Conservation (phyloP, 1,139 yeast species). For the Oligophagozyma castellii region DNA sequence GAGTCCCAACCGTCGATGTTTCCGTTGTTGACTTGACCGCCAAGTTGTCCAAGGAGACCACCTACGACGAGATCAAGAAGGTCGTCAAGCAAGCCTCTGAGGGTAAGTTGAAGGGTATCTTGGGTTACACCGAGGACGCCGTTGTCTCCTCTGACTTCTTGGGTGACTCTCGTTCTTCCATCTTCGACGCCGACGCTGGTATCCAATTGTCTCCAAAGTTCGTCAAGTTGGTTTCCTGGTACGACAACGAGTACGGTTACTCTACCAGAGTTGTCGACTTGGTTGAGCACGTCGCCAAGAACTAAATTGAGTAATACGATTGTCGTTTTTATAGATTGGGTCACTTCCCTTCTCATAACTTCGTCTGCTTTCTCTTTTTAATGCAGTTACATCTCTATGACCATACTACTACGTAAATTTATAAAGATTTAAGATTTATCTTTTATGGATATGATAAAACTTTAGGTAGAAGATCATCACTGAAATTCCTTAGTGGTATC, state of each 20-base stretch:
- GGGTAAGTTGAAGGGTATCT: slow-evolving; percentile 58
- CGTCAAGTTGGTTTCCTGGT: slow-evolving; percentile 78
- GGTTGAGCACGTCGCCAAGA: slow-evolving; percentile 33
- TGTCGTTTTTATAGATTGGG: too few species aligned
- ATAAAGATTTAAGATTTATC: too few species aligned
- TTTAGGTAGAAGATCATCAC: too few species aligned
- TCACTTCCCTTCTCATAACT: too few species aligned
- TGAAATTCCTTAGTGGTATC: too few species aligned
- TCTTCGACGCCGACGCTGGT: slow-evolving; percentile 73
- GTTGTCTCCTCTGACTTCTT: slow-evolving; percentile 79
- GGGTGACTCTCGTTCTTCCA: slow-evolving; percentile 62
- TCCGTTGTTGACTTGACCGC: slow-evolving; percentile 68
- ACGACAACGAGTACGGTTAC: slow-evolving; percentile 85
- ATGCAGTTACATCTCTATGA: too few species aligned
- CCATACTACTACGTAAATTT: too few species aligned
- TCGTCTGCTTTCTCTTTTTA: too few species aligned
- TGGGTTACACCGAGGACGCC: slow-evolving; percentile 77
- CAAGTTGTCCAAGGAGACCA: slow-evolving; percentile 53
- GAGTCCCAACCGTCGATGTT: slow-evolving; percentile 83
- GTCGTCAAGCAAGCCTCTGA: slow-evolving; percentile 60
- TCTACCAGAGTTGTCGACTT: slow-evolving; percentile 84
- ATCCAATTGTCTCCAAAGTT: slow-evolving; percentile 73
- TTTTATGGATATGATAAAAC: too few species aligned
- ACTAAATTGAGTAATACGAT: too few species aligned
- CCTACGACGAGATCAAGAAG: slow-evolving; percentile 65